phyloP scores from a whole-genome alignment of 2,329 filamentous ascomycete species.

The Aaosphaeria arxii region DNA sequence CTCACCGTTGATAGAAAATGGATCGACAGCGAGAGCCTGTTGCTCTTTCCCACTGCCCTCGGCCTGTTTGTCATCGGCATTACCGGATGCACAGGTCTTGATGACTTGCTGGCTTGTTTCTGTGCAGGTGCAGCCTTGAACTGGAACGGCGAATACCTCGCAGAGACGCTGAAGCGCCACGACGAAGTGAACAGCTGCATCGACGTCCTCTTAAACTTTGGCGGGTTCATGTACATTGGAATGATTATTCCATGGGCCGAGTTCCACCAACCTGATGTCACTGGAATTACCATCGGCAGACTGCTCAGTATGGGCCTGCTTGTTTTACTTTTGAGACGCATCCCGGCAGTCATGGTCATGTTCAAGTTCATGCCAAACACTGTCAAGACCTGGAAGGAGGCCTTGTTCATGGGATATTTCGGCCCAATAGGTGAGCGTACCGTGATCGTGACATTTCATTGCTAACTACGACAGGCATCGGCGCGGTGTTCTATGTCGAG shows the following conservation, averaged over 20 bases:
- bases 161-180: slow-evolving; percentile 44
- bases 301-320: slow-evolving; percentile 50
- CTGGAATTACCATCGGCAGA: slow-evolving; percentile 38
- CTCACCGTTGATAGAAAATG: slow-evolving; percentile 1
- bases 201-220: slow-evolving; percentile 56
- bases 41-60: background rate
- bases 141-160: slow-evolving; percentile 57
- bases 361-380: slow-evolving; percentile 54
- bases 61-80: slow-evolving; percentile 56
- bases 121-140: slow-evolving; percentile 57
- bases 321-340: slow-evolving; percentile 53
- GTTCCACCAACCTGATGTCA: slow-evolving; percentile 40
- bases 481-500: slow-evolving; percentile 40
- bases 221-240: slow-evolving; percentile 56
- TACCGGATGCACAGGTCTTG: slow-evolving; percentile 55
- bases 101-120: slow-evolving; percentile 58
- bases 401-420: slow-evolving; percentile 56
- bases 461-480: slow-evolving; percentile 24
- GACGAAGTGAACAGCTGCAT: slow-evolving; percentile 39
- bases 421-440: slow-evolving; percentile 35
- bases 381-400: slow-evolving; percentile 51
- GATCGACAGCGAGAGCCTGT: slow-evolving; percentile 1
- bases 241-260: slow-evolving; percentile 52
- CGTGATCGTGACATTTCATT: background rate
- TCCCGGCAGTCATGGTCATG: slow-evolving; percentile 50